Base-by-base conservation (phyloP, 306 rosid species). In the Inga oerstediana region DNA sequence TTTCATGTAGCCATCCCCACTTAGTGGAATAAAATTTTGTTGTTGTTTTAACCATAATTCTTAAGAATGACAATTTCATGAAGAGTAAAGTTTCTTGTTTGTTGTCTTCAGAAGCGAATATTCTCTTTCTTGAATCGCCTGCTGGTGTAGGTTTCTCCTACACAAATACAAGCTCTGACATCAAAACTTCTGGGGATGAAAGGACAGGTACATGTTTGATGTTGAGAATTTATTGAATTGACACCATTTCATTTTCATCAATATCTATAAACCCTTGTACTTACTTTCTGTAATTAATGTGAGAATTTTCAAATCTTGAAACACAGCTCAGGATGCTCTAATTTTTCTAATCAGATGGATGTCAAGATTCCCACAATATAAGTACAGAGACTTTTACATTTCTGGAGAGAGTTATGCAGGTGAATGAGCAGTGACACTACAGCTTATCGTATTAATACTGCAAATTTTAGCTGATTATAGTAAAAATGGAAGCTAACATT, bases 111-210 rank as follows among this genome's bases (percentile, higher is more conserved):
- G 95, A 89, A 72, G 93, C 91, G 67, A 91, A 91, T 83, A 52
- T 91, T 64, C 78, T 91, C 37, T 91, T 91, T 81, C 91, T 91
- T 72, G 95, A 91, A 78, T 91, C 95, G 1, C 94, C 93, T 22
- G 94, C 90, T 76, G 95, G 95, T 48, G 95, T 91, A 68, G 95
- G 95, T 46, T 91, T 91, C 87, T 91, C 95, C 11, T 91, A 91
- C 77, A 81, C 95, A 45, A 91, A 91, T 59, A 91, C 90, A 79
- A 88, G 88, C 88, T 85, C 90, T 17, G 85, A 91, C 87, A 91
- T 89, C 34, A 71, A 58, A 54, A 82, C 86, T 72, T 77, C 90
- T 4, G 95, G 95, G 13, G 95, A 91, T 84, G 85, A 81, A 52
- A 84, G 89, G 35, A 89, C 95, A 20, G 93, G 93, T 88, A 85